Conservation (phyloP, 1,284 basidiomycete genomes). For the Pseudozyma hubeiensis region DNA sequence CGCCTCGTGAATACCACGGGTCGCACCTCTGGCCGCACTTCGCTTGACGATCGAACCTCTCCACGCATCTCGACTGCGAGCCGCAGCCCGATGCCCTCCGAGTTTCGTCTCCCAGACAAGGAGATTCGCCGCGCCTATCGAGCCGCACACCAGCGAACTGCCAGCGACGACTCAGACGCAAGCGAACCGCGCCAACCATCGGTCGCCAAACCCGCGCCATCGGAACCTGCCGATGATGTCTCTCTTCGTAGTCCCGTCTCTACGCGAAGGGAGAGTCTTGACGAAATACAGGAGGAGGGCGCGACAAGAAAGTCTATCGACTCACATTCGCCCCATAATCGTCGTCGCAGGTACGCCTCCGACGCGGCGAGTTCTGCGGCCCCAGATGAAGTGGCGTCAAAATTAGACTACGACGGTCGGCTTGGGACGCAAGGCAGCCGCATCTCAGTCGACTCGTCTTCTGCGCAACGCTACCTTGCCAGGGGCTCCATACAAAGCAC, state of each 20-base stretch:
- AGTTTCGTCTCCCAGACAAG: slow-evolving; percentile 47
- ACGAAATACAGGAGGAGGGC: slow-evolving; percentile 34
- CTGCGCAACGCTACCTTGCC: slow-evolving; percentile 42
- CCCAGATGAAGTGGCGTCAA: slow-evolving; percentile 19
- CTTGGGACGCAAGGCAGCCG: slow-evolving; percentile 38
- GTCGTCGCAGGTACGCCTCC: slow-evolving; percentile 37
- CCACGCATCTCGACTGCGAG: slow-evolving; percentile 9
- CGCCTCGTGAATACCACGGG: slow-evolving; percentile 23
- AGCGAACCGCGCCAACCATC: slow-evolving; percentile 13
- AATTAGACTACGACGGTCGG: slow-evolving; percentile 33
- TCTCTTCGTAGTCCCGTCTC: slow-evolving; percentile 13
- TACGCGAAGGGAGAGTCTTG: slow-evolving; percentile 25
- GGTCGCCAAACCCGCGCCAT: not conserved
- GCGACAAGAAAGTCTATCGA: slow-evolving; percentile 2
- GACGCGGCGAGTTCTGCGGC: slow-evolving; percentile 20
- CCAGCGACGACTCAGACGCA: slow-evolving; percentile 32
- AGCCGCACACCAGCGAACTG: slow-evolving; percentile 28
- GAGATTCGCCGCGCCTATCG: slow-evolving; percentile 45
- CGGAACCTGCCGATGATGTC: not conserved
- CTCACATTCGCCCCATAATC: slow-evolving; percentile 8
- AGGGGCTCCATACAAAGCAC: slow-evolving; percentile 34
- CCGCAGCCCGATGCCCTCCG: slow-evolving; percentile 47
- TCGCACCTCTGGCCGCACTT: slow-evolving; percentile 23
- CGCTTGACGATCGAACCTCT: slow-evolving; percentile 24
- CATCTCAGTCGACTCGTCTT: slow-evolving; percentile 49